Conservation (phyloP, 2,329 filamentous ascomycete genomes). For the Pyricularia sp. region DNA sequence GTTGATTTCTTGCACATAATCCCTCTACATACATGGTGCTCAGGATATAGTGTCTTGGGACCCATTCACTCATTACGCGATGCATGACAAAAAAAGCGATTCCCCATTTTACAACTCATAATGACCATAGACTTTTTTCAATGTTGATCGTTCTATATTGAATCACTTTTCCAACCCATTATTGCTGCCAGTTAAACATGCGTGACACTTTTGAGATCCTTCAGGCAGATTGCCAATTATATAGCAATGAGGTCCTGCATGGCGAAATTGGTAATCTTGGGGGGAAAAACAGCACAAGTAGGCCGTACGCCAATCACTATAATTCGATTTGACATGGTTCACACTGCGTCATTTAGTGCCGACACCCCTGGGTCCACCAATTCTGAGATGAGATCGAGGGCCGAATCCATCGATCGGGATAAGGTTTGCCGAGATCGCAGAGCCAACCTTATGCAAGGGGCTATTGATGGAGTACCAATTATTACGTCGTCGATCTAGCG, state of each 20-base stretch:
- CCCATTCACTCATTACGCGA: background rate
- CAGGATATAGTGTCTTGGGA: background rate
- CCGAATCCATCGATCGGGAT: background rate
- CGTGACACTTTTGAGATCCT: background rate
- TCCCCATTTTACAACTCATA: background rate
- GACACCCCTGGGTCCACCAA: background rate
- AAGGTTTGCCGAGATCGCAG: background rate
- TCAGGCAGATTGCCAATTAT: background rate
- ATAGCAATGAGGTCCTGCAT: background rate
- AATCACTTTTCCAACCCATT: background rate
- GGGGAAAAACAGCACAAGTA: background rate
- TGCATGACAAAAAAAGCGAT: constrained; percentile 1
- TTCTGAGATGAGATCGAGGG: background rate
- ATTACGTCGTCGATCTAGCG: background rate
- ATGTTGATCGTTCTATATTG: background rate
- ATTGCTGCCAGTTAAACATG: background rate
- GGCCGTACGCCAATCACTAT: background rate
- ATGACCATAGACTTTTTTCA: constrained; percentile 2
- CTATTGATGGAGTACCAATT: background rate
- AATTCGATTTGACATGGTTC: background rate
- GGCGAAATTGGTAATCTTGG: background rate
- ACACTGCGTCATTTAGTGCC: background rate
- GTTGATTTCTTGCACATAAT: background rate
- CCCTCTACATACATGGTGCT: background rate
- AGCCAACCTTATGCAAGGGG: background rate